These are phyloP conservation scores for Kazachstania martiniae DNA, from an alignment of 805 yeast species.

Conservation along the genomic window DNA sequence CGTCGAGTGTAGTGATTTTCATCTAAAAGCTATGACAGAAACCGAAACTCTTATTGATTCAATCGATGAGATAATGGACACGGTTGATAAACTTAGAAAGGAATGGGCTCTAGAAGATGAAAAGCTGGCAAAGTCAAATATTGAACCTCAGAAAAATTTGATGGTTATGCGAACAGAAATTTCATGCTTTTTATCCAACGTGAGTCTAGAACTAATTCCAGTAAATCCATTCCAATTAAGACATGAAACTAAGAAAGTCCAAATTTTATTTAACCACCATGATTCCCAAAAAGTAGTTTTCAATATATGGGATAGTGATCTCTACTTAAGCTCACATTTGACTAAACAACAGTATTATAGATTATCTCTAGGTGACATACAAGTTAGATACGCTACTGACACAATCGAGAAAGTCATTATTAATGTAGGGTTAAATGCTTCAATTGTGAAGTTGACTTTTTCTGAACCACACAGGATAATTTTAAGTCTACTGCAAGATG, in stretches of 20 bases:
- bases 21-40: slow-evolving; percentile 14
- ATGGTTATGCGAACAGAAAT: slow-evolving; percentile 4
- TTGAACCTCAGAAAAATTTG: not conserved
- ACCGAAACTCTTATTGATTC: slow-evolving; percentile 11
- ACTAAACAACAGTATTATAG: slow-evolving; percentile 21
- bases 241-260: slow-evolving; percentile 16
- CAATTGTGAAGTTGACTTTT: slow-evolving; percentile 18
- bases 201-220: slow-evolving; percentile 19
- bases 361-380: slow-evolving; percentile 17
- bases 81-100: slow-evolving; percentile 1
- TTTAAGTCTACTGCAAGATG: slow-evolving; percentile 19
- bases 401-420: slow-evolving; percentile 1
- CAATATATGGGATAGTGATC: slow-evolving; percentile 17
- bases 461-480: slow-evolving; percentile 22
- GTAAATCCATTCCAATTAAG: slow-evolving; percentile 16
- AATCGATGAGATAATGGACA: slow-evolving; percentile 8
- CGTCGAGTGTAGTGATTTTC: slow-evolving; percentile 12
- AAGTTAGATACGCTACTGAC: slow-evolving; percentile 5
- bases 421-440: slow-evolving; percentile 8
- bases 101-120: not conserved
- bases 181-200: slow-evolving; percentile 10
- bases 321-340: slow-evolving; percentile 17
- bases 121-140: not conserved
- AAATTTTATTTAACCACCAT: slow-evolving; percentile 10
- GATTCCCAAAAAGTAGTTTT: slow-evolving; percentile 10